A percentile compares a stretch with the other conserved stretches of the same genome.
phyloP scores from a whole-genome alignment of 1,284 basidiomycete species.

The Hemileia vastatrix region DNA sequence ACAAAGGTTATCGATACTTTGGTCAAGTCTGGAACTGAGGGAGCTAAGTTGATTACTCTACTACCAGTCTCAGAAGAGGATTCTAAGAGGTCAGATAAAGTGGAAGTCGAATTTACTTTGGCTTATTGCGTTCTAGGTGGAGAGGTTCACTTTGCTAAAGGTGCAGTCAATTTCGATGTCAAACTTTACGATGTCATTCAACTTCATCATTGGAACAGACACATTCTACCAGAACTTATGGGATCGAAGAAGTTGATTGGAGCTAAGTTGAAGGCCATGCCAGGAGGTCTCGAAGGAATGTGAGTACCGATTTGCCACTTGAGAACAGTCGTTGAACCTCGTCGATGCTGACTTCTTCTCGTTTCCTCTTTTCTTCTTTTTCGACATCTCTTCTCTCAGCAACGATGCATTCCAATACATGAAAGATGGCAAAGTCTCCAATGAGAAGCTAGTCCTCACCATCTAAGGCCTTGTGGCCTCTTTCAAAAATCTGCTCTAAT shows the following conservation, averaged over 20 bases:
- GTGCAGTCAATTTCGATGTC: background rate
- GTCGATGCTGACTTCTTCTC: background rate
- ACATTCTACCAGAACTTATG: background rate
- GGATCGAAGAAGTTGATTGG: background rate
- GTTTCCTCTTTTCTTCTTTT: background rate
- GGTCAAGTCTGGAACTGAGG: background rate
- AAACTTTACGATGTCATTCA: background rate
- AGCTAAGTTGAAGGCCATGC: background rate
- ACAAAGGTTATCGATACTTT: constrained; percentile 4
- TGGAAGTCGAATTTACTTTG: constrained; percentile 2
- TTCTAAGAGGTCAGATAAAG: background rate
- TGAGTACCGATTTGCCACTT: background rate
- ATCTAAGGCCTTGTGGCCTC: background rate
- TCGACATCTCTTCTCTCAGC: background rate
- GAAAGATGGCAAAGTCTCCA: background rate
- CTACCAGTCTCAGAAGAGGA: background rate
- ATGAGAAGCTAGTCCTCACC: background rate
- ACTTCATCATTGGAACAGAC: background rate
- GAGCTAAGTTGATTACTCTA: constrained; percentile 6
- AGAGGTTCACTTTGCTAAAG: background rate
- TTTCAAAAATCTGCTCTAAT: no score
- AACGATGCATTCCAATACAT: background rate
- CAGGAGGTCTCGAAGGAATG: background rate
- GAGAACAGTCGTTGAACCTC: background rate
- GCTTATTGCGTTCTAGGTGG: constrained; percentile 17